Percentiles rank a stretch among this genome's conserved stretches.
Conservation (phyloP, 768 basidiomycete species). For the Daedaleopsis nitida region DNA sequence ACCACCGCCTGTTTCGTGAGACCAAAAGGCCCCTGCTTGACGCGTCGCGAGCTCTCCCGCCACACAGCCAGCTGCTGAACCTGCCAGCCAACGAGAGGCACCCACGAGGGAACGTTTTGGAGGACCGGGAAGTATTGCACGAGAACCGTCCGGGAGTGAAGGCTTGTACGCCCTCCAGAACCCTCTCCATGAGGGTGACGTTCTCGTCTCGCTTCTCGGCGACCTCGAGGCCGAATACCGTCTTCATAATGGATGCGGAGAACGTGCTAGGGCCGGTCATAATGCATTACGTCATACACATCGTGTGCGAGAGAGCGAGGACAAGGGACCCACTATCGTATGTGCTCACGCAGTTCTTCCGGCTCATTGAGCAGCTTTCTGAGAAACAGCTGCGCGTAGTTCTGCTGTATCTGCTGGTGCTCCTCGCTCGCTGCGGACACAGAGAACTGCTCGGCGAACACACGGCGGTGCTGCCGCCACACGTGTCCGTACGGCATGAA, state of each 20-base stretch:
- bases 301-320: too few relatives aligned
- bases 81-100: conserved; percentile 4
- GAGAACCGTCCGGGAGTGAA: neutral
- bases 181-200: conserved; percentile 16
- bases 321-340: conserved; percentile 12
- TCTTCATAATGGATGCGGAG: conserved; percentile 1
- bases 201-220: conserved; percentile 9
- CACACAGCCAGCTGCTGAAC: neutral
- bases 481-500: conserved; percentile 15
- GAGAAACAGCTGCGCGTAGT: conserved; percentile 8
- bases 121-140: conserved; percentile 2
- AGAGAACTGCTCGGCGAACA: conserved; percentile 15
- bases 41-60: neutral
- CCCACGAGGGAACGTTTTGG: neutral
- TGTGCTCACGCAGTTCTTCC: neutral
- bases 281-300: too few relatives aligned
- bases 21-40: too few relatives aligned
- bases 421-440: neutral
- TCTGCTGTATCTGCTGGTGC: neutral
- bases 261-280: conserved; percentile 6
- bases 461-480: conserved; percentile 16
- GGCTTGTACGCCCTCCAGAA: neutral
- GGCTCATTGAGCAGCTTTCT: conserved; percentile 8
- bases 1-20: too few relatives aligned
- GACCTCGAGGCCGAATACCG: conserved; percentile 5